Base-by-base conservation (phyloP, 2,329 filamentous ascomycete genomes). In the Thermothelomyces thermophilus region DNA sequence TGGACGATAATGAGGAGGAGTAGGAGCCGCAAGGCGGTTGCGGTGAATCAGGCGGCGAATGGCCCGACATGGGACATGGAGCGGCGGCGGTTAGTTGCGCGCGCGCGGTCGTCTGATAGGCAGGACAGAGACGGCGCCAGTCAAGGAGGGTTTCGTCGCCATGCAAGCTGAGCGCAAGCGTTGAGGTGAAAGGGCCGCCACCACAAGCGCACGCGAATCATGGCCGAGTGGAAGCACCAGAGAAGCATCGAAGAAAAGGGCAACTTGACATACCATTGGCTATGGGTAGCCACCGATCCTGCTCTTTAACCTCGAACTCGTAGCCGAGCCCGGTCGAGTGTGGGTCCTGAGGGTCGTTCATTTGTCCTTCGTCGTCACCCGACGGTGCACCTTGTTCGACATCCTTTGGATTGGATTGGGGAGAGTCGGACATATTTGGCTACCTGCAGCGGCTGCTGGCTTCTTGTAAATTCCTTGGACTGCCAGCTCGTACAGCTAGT, bases 281-380 rank as follows among this genome's bases (percentile, higher is more conserved):
- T 81, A 98, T 98, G 69, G 93, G 93, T 70, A 98, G 82, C 93
- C 93, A 98, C 79, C 93, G 80, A 74, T 98, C 93, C 74, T 98
- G 93, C 74, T 98, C 93, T 79, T 97, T 97, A 72, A 97, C 91
- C 74, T 97, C 91, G 70, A 96, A 95, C 75, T 97, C 91, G 68
- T 89, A 89, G 71, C 76, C 83, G 72, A 86, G 78, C 69, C 80
- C 84, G 70, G 79, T 79, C 69, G 78, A 77, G 75, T 89, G 85
- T 83, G 82, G 79, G 74, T 87, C 84, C 71, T 84, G 80, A 73
- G 79, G 75, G 70, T 90, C 87, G 75, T 94, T 90, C 87, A 95
- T 94, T 81, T 86, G 85, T 78, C 84, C 84, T 77, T 93, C 88
- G 77, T 94, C 88, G 75, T 93, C 90, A 77, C 84, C 84, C 76